Base-by-base conservation (phyloP, 768 basidiomycete species). In the Boletus sp. region DNA sequence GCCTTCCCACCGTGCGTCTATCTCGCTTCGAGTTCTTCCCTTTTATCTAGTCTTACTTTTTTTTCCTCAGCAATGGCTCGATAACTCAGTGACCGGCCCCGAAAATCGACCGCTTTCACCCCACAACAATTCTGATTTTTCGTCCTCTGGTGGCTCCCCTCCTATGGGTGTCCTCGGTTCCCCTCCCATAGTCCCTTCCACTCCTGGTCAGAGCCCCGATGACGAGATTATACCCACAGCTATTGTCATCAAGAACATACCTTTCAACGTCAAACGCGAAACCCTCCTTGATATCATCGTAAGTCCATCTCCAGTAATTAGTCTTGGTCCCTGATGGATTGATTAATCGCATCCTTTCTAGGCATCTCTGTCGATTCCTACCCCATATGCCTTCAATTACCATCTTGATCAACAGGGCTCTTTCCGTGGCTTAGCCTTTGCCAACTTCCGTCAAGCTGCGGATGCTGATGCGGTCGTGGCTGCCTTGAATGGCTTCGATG, bases 201-300 rank as follows among this genome's bases (percentile, higher is more conserved):
- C 83, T 12, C 80, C 85, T 47, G 75, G 73, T 56, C 78, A 75
- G 68, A 81, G 75, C 57, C 66, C 71, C 42, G 91, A 93, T 65
- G 94, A 97, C 75, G 94, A 97, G 73, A 82, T 97, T 73, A 98
- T 98, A 76, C 96, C 96, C 54, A 98, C 95, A 10, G 97, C 97
- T 53, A 98, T 99, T 69, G 97, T 99, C 71, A 98, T 99, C 75
- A 99, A 99, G 85, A 98, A 98, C 80, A 99, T 99, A 78, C 96
- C 96, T 64, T 99, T 99, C 81, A 94, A 94, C 67, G 94, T 98
- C 64, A 92, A 94, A 77, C 88, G 92, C 69, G 96, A 98, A 77
- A 92, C 92, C 44, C 84, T 99, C 64, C 86, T 98, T 68, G 89
- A 90, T 77, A 94, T 98, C 72, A 98, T 99, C 72, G 95, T 96